Base-by-base conservation (phyloP, 2,329 filamentous ascomycete species). In the Trichoderma lentiforme region DNA sequence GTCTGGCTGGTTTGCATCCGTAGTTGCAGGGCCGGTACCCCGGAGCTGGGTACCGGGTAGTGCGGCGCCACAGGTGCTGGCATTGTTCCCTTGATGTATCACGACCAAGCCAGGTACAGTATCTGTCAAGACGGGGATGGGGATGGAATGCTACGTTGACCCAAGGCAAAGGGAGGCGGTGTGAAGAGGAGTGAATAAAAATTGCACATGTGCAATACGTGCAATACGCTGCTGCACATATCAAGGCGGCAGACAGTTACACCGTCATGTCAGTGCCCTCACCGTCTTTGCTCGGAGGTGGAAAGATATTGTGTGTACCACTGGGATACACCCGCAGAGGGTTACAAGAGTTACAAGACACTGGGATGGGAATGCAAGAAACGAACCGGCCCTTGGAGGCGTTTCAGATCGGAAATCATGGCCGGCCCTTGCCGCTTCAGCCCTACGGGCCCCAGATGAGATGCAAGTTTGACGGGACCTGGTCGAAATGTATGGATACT, bases 381-480 rank as follows among this genome's bases (percentile, higher is more conserved):
- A n/a, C 24, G 18, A 15, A 34, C 28, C 14, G n/a, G 14, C 11
- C 47, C 18, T 9, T 51, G 21, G 21, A 61, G 28, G 36, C 21
- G 57, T 36, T 62, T 70, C 43, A 30, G 68, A 71, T 34, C 60
- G 57, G 43, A 21, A 9, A 36, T 26, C 21, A 64, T 34, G 32
- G 39, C 24, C 58, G n/a, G 69, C 61, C 69, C 24, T 51, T 56
- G 36, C 61, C 43, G 51, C 62, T n/a, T 72, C 71, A 72, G 71
- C 71, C 71, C 71, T 72, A 72, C 34, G 34, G 21, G n/a, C 11
- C 47, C 47, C 47, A 53, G 21, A 30, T 43, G 15, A 43, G 39
- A 43, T 43, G 43, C 43, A 51, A 51, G 43, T 21, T 21, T 47
- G 43, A 47, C 43, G 51, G 51, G 53, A 64, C 71, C 65, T 58